Evolutionary conservation across 345 rosid species (phyloP).

Genomic region (Euphorbia lathyris): DNA sequence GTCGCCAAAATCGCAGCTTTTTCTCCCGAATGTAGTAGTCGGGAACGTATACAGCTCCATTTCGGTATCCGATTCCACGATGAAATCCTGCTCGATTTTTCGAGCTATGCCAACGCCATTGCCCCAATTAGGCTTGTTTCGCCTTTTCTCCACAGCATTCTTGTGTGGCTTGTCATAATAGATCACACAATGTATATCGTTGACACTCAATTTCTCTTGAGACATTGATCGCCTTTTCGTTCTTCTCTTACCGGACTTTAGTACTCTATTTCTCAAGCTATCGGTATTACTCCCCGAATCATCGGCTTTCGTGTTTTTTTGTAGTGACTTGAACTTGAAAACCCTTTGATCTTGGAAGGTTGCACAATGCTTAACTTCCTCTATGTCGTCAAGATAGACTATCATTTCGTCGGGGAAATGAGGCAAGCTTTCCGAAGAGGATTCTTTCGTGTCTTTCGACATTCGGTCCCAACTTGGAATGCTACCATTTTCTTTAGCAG

Average conservation of each 20-base stretch:
- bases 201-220: slow-evolving; percentile 25
- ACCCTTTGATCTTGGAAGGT: slow-evolving; percentile 46
- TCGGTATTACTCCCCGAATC: slow-evolving; percentile 26
- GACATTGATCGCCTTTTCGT: slow-evolving; percentile 37
- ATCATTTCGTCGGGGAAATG: slow-evolving; percentile 33
- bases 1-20: slow-evolving; percentile 24
- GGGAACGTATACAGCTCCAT: slow-evolving; percentile 8
- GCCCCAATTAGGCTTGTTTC: not conserved
- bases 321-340: slow-evolving; percentile 50
- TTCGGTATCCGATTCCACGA: slow-evolving; percentile 18
- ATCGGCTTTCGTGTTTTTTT: not conserved
- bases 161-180: slow-evolving; percentile 37
- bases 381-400: slow-evolving; percentile 50
- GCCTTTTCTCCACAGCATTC: slow-evolving; percentile 3
- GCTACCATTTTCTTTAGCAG: slow-evolving; percentile 9
- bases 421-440: slow-evolving; percentile 42
- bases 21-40: slow-evolving; percentile 19
- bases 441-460: slow-evolving; percentile 26
- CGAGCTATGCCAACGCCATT: not conserved
- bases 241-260: slow-evolving; percentile 22
- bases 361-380: slow-evolving; percentile 43
- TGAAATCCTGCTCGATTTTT: not conserved
- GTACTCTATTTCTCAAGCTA: slow-evolving; percentile 13
- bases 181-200: slow-evolving; percentile 28
- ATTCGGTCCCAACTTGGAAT: not conserved